Base-by-base conservation (phyloP, 1,139 yeast species). In the Pichia sp. region DNA sequence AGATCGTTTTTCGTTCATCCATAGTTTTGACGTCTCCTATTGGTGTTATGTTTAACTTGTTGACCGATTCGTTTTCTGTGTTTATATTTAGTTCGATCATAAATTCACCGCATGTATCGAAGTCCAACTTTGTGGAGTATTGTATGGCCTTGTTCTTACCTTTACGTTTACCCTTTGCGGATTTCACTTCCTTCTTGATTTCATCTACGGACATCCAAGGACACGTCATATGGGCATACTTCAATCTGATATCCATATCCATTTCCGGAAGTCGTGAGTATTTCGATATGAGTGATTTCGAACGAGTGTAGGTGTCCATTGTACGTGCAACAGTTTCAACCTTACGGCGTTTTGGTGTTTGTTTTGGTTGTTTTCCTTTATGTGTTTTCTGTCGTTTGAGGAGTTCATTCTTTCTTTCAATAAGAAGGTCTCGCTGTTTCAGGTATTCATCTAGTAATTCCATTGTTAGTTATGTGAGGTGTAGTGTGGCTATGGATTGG, bases 251-350 rank as follows among this genome's bases (percentile, higher is more conserved):
- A 7, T 42, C 51, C 44, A 63, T 55, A 46, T 63, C 60, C 7
- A 60, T 34, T 1, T 60, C 55, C 0, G 67, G 67, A 15, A 62
- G 42, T 30, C 51, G 53, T 5, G 64, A 58, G 34, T 58, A 50
- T 10, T 47, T 43, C n/a, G 54, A 38, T 4, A 52, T 18, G 8
- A 47, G 31, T 9, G 37, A 21, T 17, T 21, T 40, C 3, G 48
- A 38, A 20, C 34, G 15, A 11, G 24, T 11, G 17, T 48, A 40
- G 4, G 50, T 30, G 12, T 30, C n/a, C n/a, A 28, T 4, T 15
- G 45, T 35, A 3, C 36, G 28, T 27, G 35, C 32, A 30, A 22
- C n/a, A 12, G 38, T 33, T 33, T 22, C 33, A 22, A 33, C 31
- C 20, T 22, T 40, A 8, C 10, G 35, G 8, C 28, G 34, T 30